These are phyloP conservation scores for Yamadazyma buinensis DNA, from an alignment of 1,139 yeast genomes.

Conservation along the genomic window DNA sequence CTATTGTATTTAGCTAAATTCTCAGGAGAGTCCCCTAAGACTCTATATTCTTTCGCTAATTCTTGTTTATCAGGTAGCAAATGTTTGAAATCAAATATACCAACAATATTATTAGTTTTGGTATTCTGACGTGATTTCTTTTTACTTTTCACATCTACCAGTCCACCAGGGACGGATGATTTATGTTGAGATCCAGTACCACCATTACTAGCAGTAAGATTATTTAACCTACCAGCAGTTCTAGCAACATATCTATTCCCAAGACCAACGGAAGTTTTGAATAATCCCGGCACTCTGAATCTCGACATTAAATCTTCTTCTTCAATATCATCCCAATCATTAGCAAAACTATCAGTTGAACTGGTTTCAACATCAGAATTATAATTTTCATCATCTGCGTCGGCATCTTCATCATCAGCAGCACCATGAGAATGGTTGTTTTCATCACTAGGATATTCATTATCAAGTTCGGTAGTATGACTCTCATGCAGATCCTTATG, in stretches of 20 bases:
- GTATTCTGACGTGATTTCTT: slow-evolving; percentile 15
- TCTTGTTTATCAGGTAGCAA: slow-evolving; percentile 75
- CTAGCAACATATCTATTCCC: slow-evolving; percentile 26
- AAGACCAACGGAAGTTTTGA: slow-evolving; percentile 39
- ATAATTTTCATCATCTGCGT: slow-evolving; percentile 11
- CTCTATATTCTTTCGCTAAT: slow-evolving; percentile 71
- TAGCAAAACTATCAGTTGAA: slow-evolving; percentile 46
- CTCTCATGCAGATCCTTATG: slow-evolving; percentile 12
- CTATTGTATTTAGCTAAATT: slow-evolving; percentile 67
- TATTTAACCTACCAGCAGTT: slow-evolving; percentile 15
- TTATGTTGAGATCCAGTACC: slow-evolving; percentile 17
- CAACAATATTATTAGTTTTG: slow-evolving; percentile 49
- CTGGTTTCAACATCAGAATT: slow-evolving; percentile 12
- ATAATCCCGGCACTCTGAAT: slow-evolving; percentile 42
- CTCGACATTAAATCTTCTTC: slow-evolving; percentile 44
- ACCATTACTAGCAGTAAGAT: slow-evolving; percentile 13
- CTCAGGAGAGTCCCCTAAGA: slow-evolving; percentile 65
- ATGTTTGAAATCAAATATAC: slow-evolving; percentile 62
- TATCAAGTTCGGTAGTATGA: slow-evolving; percentile 8
- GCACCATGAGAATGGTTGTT: background rate
- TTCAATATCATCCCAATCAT: slow-evolving; percentile 50
- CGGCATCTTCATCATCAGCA: slow-evolving; percentile 2
- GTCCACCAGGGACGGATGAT: slow-evolving; percentile 14
- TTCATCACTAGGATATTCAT: slow-evolving; percentile 7
- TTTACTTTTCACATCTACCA: slow-evolving; percentile 14